Conservation (phyloP, 768 basidiomycete genomes). For the Amanita muscaria region DNA sequence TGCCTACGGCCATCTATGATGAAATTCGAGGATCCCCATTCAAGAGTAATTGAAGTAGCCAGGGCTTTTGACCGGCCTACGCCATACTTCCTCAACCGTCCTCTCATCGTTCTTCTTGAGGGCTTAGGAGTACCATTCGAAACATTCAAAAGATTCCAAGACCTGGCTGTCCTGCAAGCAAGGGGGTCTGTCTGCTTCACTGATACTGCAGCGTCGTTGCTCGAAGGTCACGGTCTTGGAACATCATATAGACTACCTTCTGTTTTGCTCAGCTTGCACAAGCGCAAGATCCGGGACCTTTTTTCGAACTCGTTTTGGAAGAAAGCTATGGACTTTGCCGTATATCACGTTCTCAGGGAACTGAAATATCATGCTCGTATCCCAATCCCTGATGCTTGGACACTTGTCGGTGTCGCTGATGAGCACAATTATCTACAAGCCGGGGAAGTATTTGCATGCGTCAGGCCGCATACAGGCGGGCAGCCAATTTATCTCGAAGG, state of each 20-base stretch:
- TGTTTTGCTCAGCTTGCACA: slow-evolving; percentile 39
- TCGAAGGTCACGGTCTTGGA: slow-evolving; percentile 52
- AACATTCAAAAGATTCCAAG: slow-evolving; percentile 47
- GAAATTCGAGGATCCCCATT: slow-evolving; percentile 50
- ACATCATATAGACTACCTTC: slow-evolving; percentile 47
- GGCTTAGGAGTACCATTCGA: slow-evolving; percentile 48
- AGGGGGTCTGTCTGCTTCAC: slow-evolving; percentile 34
- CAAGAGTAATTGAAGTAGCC: slow-evolving; percentile 51
- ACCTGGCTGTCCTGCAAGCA: slow-evolving; percentile 40
- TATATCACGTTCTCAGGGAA: slow-evolving; percentile 56
- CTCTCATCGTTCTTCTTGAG: slow-evolving; percentile 58
- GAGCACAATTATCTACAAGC: slow-evolving; percentile 43
- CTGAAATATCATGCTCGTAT: slow-evolving; percentile 63
- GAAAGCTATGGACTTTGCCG: slow-evolving; percentile 42
- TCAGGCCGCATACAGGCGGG: slow-evolving; percentile 34
- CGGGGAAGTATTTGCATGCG: slow-evolving; percentile 54
- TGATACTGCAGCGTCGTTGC: slow-evolving; percentile 33
- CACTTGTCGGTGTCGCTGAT: slow-evolving; percentile 67
- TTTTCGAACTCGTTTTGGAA: slow-evolving; percentile 38
- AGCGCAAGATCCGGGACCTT: slow-evolving; percentile 32
- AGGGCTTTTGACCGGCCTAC: slow-evolving; percentile 53
- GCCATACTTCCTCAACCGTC: slow-evolving; percentile 49
- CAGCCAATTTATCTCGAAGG: slow-evolving; percentile 42
- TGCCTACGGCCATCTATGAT: slow-evolving; percentile 53
- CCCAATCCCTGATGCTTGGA: slow-evolving; percentile 54